Conservation (phyloP, 2,329 filamentous ascomycete genomes). For the Botryotinia convoluta region DNA sequence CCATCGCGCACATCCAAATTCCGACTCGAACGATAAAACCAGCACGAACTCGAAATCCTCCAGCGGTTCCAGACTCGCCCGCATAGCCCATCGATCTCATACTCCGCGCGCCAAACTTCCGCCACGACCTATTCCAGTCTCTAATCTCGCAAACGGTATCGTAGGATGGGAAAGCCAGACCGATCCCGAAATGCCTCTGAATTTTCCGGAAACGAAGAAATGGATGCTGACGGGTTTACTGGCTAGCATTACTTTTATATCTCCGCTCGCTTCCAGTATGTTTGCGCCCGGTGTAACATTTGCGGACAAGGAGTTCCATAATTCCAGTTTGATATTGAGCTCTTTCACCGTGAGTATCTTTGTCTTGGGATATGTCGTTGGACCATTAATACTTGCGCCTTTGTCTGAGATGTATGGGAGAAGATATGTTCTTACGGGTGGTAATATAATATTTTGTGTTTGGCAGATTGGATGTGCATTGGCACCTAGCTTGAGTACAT, state of each 20-base stretch:
- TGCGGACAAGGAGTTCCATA: constrained; percentile 59
- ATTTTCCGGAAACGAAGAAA: constrained; percentile 43
- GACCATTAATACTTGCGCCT: constrained; percentile 42
- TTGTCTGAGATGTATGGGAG: constrained; percentile 59
- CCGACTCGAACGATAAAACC: not conserved
- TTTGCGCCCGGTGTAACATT: constrained; percentile 65
- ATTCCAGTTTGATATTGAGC: constrained; percentile 45
- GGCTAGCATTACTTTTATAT: constrained; percentile 39
- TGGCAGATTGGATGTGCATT: constrained; percentile 56
- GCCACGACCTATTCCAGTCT: constrained; percentile 41
- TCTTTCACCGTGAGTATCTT: constrained; percentile 54
- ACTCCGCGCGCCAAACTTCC: constrained; percentile 23
- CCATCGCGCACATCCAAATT: constrained; percentile 1
- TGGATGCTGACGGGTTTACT: constrained; percentile 36
- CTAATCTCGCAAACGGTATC: constrained; percentile 51
- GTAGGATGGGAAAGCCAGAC: constrained; percentile 60
- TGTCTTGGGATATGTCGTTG: constrained; percentile 30
- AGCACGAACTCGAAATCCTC: constrained; percentile 26
- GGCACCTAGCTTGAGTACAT: constrained; percentile 45
- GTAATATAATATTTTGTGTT: constrained; percentile 49
- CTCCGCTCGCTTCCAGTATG: constrained; percentile 48
- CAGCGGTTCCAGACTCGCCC: constrained; percentile 30
- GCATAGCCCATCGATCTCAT: constrained; percentile 28
- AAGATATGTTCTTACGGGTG: constrained; percentile 42
- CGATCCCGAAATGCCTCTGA: constrained; percentile 57